Conservation (phyloP, 2,329 filamentous ascomycete genomes). For the Pseudogymnoascus sp. region DNA sequence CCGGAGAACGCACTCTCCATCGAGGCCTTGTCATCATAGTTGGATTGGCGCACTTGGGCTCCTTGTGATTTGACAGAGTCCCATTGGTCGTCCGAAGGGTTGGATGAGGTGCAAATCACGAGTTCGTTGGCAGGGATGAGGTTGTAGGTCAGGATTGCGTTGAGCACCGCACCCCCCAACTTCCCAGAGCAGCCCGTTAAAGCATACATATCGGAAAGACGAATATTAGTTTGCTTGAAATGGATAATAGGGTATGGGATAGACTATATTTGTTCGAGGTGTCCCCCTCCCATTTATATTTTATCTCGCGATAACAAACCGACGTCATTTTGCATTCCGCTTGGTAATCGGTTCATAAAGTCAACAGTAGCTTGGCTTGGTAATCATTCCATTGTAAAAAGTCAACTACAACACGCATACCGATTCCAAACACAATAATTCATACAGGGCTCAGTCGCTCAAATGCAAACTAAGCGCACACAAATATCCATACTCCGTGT, state of each 20-base stretch:
- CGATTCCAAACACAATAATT: neutral
- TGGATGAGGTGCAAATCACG: conserved; percentile 18
- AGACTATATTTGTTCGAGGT: neutral
- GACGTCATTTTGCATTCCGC: neutral
- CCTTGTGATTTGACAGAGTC: conserved; percentile 21
- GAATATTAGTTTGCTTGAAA: neutral
- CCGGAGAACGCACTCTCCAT: conserved; percentile 13
- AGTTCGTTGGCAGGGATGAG: conserved; percentile 16
- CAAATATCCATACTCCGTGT: neutral
- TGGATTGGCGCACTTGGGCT: conserved; percentile 15
- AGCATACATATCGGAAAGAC: conserved; percentile 5
- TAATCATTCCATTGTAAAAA: neutral
- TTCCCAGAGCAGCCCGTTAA: conserved; percentile 19
- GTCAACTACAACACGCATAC: neutral
- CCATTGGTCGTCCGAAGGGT: conserved; percentile 26
- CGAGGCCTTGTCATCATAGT: conserved; percentile 14
- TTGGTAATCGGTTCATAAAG: neutral
- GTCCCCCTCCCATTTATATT: neutral
- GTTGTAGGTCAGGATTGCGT: conserved; percentile 15
- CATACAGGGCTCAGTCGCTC: neutral
- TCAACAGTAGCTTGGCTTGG: neutral
- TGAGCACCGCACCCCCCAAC: conserved; percentile 17
- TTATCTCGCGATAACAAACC: neutral
- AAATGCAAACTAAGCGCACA: conserved; percentile 3
- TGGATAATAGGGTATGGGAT: neutral